Evolutionary conservation across 2,329 filamentous ascomycete genomes (phyloP).

Genomic region (Rutstroemia sp.): DNA sequence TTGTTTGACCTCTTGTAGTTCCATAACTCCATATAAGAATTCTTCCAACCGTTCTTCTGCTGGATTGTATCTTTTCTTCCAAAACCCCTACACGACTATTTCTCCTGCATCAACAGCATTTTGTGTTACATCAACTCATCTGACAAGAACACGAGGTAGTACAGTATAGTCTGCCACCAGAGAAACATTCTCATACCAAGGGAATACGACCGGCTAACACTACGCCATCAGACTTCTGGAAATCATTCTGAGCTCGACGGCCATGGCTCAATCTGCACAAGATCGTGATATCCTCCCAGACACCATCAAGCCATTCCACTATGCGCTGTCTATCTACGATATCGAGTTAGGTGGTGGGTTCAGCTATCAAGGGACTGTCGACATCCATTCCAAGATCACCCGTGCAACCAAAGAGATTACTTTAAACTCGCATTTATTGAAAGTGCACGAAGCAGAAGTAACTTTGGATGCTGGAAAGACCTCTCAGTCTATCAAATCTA

Average conservation of each 20-base stretch:
- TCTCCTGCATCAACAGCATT: too few relatives aligned
- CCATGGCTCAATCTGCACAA: slow-evolving; percentile 33
- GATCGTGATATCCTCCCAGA: slow-evolving; percentile 57
- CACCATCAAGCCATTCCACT: slow-evolving; percentile 74
- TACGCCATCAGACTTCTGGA: background rate
- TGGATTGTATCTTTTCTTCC: too few relatives aligned
- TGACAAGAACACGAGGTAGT: too few relatives aligned
- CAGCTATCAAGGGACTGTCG: slow-evolving; percentile 75
- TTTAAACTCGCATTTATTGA: slow-evolving; percentile 80
- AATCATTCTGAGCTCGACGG: background rate
- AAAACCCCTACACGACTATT: too few relatives aligned
- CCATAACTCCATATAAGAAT: too few relatives aligned
- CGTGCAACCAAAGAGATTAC: slow-evolving; percentile 69
- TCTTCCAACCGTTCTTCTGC: too few relatives aligned
- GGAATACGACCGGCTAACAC: background rate
- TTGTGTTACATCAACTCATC: too few relatives aligned
- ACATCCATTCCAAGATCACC: slow-evolving; percentile 68
- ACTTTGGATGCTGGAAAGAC: slow-evolving; percentile 50
- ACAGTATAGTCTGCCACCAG: too few relatives aligned
- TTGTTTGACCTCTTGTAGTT: too few relatives aligned
- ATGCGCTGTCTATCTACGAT: slow-evolving; percentile 73
- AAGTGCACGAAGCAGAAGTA: slow-evolving; percentile 62
- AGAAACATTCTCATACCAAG: too few relatives aligned
- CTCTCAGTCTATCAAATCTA: slow-evolving; percentile 48
- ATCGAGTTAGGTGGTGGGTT: slow-evolving; percentile 66